Percentiles rank a stretch among this genome's conserved stretches.
These are phyloP conservation scores for Candida krabiensis DNA, from an alignment of 805 yeast species.

Conservation along the genomic window DNA sequence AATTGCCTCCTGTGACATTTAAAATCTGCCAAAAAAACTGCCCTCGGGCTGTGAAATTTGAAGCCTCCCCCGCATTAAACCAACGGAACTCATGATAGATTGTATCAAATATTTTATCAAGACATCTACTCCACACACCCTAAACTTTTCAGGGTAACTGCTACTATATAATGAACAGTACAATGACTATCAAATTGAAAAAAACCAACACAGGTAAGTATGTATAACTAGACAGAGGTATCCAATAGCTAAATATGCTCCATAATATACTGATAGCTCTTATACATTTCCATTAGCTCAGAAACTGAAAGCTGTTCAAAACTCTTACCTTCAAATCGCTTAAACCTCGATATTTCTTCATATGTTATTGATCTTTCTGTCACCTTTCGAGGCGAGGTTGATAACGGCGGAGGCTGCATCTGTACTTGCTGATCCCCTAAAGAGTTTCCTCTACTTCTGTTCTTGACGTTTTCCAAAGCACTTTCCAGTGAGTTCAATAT, in stretches of 20 bases:
- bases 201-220: too few relatives aligned
- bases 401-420: not conserved
- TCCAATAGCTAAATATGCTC: constrained; percentile 7
- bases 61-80: not conserved
- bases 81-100: too few relatives aligned
- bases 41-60: not conserved
- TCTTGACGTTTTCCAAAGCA: constrained; percentile 33
- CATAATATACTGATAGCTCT: constrained; percentile 29
- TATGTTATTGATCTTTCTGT: not conserved
- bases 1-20: too few relatives aligned
- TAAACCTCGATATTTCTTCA: constrained; percentile 14
- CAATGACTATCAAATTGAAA: too few relatives aligned
- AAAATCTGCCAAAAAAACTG: too few relatives aligned
- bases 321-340: constrained; percentile 20
- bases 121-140: too few relatives aligned
- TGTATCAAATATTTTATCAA: too few relatives aligned
- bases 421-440: constrained; percentile 13
- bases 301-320: constrained; percentile 31
- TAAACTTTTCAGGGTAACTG: too few relatives aligned
- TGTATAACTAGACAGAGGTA: too few relatives aligned
- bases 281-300: constrained; percentile 30
- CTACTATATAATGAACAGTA: too few relatives aligned
- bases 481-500: constrained; percentile 31
- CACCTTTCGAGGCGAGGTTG: not conserved
- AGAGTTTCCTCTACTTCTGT: constrained; percentile 31